Evolutionary conservation across 2,329 filamentous ascomycete genomes (phyloP).

Genomic region (Microsporum audouinii): DNA sequence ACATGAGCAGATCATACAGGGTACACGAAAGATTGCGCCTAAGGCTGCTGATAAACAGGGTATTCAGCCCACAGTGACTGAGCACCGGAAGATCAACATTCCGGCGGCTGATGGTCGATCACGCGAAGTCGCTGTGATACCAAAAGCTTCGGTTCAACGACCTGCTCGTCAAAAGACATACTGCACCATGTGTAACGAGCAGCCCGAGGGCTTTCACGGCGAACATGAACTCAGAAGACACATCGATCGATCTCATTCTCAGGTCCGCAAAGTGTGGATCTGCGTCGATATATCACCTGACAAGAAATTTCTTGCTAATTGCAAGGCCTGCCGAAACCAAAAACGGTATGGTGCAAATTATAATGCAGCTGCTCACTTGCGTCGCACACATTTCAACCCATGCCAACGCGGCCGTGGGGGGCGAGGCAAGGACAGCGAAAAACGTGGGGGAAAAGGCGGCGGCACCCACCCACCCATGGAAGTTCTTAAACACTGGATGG

Average conservation of each 20-base stretch:
- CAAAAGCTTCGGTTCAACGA: slow-evolving; percentile 48
- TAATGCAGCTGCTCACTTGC: slow-evolving; percentile 83
- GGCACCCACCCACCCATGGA: slow-evolving; percentile 53
- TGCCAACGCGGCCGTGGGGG: slow-evolving; percentile 45
- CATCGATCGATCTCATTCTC: slow-evolving; percentile 54
- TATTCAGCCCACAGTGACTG: slow-evolving; percentile 24
- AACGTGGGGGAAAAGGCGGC: slow-evolving; percentile 50
- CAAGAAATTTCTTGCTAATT: slow-evolving; percentile 59
- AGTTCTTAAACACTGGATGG: slow-evolving; percentile 49
- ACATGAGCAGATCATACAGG: slow-evolving; percentile 39
- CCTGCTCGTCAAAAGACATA: slow-evolving; percentile 60
- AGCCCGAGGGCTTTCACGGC: slow-evolving; percentile 70
- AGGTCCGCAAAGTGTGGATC: slow-evolving; percentile 49
- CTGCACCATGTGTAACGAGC: slow-evolving; percentile 58
- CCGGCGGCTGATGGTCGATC: slow-evolving; percentile 42
- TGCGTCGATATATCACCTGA: slow-evolving; percentile 49
- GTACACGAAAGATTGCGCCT: slow-evolving; percentile 40
- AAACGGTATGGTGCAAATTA: slow-evolving; percentile 89
- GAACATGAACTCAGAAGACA: slow-evolving; percentile 71
- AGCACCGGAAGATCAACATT: slow-evolving; percentile 42
- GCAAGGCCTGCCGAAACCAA: slow-evolving; percentile 65
- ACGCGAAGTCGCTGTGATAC: slow-evolving; percentile 44
- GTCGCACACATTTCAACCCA: slow-evolving; percentile 76
- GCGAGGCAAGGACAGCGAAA: slow-evolving; percentile 47
- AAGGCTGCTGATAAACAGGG: slow-evolving; percentile 30